Conservation (phyloP, 805 yeast genomes). For the Lipomyces oligophaga region DNA sequence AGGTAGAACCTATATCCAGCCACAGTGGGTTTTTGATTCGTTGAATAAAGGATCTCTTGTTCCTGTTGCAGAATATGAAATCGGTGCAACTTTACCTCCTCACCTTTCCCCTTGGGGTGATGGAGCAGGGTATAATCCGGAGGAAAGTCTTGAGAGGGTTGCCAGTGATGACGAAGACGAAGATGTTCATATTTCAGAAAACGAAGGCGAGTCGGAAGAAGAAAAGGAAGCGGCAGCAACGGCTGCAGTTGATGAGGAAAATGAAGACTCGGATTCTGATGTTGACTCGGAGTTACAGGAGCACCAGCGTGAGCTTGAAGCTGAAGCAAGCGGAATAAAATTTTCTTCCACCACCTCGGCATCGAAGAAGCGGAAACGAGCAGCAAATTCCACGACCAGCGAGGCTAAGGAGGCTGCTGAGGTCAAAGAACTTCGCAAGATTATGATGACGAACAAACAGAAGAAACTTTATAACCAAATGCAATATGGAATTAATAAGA, state of each 20-base stretch:
- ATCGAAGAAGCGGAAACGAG: slow-evolving; percentile 37
- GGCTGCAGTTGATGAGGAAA: slow-evolving; percentile 7
- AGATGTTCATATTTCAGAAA: slow-evolving; percentile 47
- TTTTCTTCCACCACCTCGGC: slow-evolving; percentile 43
- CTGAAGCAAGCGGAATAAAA: slow-evolving; percentile 84
- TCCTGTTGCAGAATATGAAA: slow-evolving; percentile 78
- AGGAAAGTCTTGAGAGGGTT: slow-evolving; percentile 50
- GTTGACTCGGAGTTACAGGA: slow-evolving; percentile 48
- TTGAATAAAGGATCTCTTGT: slow-evolving; percentile 71
- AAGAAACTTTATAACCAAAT: slow-evolving; percentile 89
- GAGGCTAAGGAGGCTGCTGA: slow-evolving; percentile 58
- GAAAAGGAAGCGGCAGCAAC: slow-evolving; percentile 28
- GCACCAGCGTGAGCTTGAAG: slow-evolving; percentile 78
- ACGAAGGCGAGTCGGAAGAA: slow-evolving; percentile 49
- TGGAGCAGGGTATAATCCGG: slow-evolving; percentile 84
- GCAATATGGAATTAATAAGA: slow-evolving; percentile 85
- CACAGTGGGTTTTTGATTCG: slow-evolving; percentile 96
- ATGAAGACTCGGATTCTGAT: slow-evolving; percentile 27
- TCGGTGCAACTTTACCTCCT: slow-evolving; percentile 94
- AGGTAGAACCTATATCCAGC: slow-evolving; percentile 92
- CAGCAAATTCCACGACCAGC: slow-evolving; percentile 30
- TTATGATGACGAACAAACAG: slow-evolving; percentile 97
- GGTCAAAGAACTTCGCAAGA: slow-evolving; percentile 88
- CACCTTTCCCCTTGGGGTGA: slow-evolving; percentile 99
- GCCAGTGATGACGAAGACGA: slow-evolving; percentile 51